Evolutionary conservation across 1,284 basidiomycete genomes (phyloP).

Genomic region (Caloboletus firmus): DNA sequence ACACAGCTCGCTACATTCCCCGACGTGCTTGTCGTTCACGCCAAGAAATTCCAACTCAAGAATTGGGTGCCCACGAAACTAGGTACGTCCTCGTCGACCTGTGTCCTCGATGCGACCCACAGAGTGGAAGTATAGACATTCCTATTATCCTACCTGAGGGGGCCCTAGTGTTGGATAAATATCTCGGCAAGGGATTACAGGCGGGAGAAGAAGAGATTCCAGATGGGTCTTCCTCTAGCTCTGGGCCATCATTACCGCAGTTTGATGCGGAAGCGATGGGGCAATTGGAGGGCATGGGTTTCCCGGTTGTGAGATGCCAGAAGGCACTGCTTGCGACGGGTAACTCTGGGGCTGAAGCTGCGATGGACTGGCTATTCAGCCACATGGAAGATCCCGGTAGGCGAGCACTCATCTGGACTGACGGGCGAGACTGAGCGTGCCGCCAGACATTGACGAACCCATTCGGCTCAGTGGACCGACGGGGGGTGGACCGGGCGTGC

Average conservation of each 20-base stretch:
- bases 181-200: constrained; percentile 75
- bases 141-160: constrained; percentile 74
- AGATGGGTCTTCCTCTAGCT: constrained; percentile 39
- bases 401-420: constrained; percentile 6
- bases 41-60: constrained; percentile 93
- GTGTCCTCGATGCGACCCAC: background rate
- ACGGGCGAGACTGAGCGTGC: background rate
- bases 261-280: constrained; percentile 76
- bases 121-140: constrained; percentile 60
- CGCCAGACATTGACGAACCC: constrained; percentile 82
- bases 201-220: constrained; percentile 74
- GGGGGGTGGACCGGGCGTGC: constrained; percentile 30
- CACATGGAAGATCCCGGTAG: constrained; percentile 94
- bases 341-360: constrained; percentile 73
- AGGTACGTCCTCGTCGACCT: constrained; percentile 48
- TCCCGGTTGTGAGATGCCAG: constrained; percentile 79
- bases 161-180: constrained; percentile 69
- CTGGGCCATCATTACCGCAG: constrained; percentile 46
- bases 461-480: constrained; percentile 44
- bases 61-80: constrained; percentile 98
- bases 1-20: constrained; percentile 86
- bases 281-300: constrained; percentile 86
- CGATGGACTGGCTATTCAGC: constrained; percentile 94
- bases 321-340: constrained; percentile 91
- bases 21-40: constrained; percentile 84